Base-by-base conservation (phyloP, 768 basidiomycete genomes). In the Amyloporia xantha region DNA sequence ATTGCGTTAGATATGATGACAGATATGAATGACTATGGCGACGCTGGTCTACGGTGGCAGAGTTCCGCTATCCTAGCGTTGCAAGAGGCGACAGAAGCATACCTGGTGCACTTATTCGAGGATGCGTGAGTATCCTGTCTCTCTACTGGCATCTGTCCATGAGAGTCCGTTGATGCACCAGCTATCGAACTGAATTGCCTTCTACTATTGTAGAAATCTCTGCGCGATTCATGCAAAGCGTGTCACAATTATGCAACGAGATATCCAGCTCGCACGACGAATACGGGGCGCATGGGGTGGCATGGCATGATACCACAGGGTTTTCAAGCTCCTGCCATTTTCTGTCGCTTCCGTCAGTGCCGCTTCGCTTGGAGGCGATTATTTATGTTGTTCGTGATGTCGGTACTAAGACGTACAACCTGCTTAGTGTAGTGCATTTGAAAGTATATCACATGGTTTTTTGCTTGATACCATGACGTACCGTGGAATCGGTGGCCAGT, bases 211-310 rank as follows among this genome's bases (percentile, higher is more conserved):
- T 53, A 96, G 93, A 37, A 96, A 97, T 65, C 72, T 96, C 27
- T 99, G 96, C 61, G 94, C 95, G 5, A 89, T 99, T 56, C 95
- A 98, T 61, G 95, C 95, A 13, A 97, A 95, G 68, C 85, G 95
- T 59, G 95, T 98, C 4, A 99, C 95, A 4, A 85, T 97, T 58
- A 97, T 97, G 94, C 91, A 92, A 48, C 79, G 86, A 44, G 96
- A 99, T 59, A 94, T 99, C 50, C 95, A 97, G 60, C 83, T 99
- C 45, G 96, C 96, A 20, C 77, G 96, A 47, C 79, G 96, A 54
- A 92, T 98, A 73, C 81, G 95, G 42, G 95, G 95, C 2, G 83
- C 85, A 40, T 93, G 87, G 85, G 83, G 82, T 43, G 84, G 84
- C 28, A 72, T 87, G 50, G 79, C 75, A 51, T 84, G 55, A 52